Evolutionary conservation across 2,329 filamentous ascomycete genomes (phyloP).

Genomic region (Fusarium sp.): DNA sequence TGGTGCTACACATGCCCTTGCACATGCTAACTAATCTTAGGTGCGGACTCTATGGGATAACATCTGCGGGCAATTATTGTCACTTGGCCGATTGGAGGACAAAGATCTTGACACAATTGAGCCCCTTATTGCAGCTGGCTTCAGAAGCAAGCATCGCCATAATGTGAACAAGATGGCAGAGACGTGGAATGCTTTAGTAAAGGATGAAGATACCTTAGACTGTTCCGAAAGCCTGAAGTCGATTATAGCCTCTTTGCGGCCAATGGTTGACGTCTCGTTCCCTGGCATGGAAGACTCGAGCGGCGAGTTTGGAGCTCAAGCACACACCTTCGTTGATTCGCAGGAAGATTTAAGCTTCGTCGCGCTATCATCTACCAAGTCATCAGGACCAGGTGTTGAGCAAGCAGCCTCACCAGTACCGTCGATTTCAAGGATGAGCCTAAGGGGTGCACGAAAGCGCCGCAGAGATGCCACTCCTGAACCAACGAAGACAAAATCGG

Average conservation of each 20-base stretch:
- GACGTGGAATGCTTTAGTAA: constrained; percentile 79
- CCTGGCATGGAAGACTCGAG: constrained; percentile 59
- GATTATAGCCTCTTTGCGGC: constrained; percentile 71
- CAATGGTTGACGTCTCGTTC: constrained; percentile 62
- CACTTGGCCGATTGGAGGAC: constrained; percentile 54
- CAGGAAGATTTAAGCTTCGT: constrained; percentile 60
- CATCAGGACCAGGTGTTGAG: constrained; percentile 46
- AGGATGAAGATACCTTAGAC: constrained; percentile 67
- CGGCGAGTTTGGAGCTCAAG: constrained; percentile 56
- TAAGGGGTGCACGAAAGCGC: constrained; percentile 49
- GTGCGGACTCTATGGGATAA: constrained; percentile 64
- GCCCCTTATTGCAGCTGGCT: constrained; percentile 66
- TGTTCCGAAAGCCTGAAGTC: constrained; percentile 75
- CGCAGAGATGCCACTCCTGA: constrained; percentile 49
- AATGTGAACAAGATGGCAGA: constrained; percentile 65
- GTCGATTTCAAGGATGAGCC: constrained; percentile 32
- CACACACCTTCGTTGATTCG: constrained; percentile 61
- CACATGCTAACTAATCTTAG: constrained; percentile 55
- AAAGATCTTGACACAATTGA: constrained; percentile 68
- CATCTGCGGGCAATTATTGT: constrained; percentile 58
- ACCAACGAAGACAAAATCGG: constrained; percentile 38
- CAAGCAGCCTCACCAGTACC: constrained; percentile 29
- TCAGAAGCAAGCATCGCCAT: constrained; percentile 68
- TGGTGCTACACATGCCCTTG: neutral
- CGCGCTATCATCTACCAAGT: constrained; percentile 51